Evolutionary conservation across 495 filamentous ascomycete species (phyloP).

Genomic region (Penicillium tannophilum): DNA sequence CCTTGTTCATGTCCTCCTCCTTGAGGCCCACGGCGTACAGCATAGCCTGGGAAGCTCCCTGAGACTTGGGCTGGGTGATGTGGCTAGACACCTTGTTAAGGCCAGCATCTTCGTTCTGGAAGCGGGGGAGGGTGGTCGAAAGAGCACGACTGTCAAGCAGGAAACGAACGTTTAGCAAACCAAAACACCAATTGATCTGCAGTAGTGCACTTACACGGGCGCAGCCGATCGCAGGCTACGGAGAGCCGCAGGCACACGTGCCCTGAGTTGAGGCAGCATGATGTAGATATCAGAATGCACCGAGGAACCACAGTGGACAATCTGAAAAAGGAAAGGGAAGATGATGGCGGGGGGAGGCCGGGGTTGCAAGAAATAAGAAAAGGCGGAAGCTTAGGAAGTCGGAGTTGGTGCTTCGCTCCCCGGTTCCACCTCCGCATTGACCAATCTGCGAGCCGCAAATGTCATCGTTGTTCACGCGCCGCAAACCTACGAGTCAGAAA

Average conservation of each 20-base stretch:
- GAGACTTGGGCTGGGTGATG: constrained; percentile 94
- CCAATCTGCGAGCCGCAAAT: constrained; percentile 31
- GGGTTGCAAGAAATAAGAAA: constrained; percentile 21
- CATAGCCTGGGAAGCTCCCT: constrained; percentile 99
- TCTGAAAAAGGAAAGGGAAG: constrained; percentile 11
- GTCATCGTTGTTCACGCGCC: constrained; percentile 19
- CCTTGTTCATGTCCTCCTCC: constrained; percentile 85
- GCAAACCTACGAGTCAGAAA: not conserved
- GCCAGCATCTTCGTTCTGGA: constrained; percentile 38
- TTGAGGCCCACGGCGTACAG: constrained; percentile 89
- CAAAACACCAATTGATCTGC: constrained; percentile 5
- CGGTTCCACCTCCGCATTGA: constrained; percentile 14
- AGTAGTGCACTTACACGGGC: constrained; percentile 23
- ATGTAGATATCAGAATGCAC: constrained; percentile 11
- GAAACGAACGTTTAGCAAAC: constrained; percentile 17
- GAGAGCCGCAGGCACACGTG: constrained; percentile 46
- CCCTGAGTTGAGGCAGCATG: constrained; percentile 48
- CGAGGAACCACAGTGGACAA: constrained; percentile 15
- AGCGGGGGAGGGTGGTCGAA: constrained; percentile 48
- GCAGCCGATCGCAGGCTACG: constrained; percentile 34
- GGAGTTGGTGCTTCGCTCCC: constrained; percentile 34
- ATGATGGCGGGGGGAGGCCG: constrained; percentile 20
- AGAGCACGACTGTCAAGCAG: constrained; percentile 43
- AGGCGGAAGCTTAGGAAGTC: constrained; percentile 29
- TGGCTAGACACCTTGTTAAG: constrained; percentile 80